Evolutionary conservation across 2,329 filamentous ascomycete genomes (phyloP).

Genomic region (Pyricularia sp.): DNA sequence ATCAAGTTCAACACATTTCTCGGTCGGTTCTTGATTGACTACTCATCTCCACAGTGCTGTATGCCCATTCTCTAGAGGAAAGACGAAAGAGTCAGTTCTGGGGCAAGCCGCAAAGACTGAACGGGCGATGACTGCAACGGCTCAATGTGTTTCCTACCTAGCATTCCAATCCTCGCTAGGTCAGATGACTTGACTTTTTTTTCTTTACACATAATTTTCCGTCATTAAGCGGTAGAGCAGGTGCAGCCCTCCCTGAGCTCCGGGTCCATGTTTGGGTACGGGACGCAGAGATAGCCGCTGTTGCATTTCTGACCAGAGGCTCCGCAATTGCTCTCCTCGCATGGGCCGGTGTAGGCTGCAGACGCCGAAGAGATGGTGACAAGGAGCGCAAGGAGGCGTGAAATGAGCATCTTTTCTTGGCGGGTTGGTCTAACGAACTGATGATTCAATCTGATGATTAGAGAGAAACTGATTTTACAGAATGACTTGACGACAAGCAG

Average conservation of each 20-base stretch:
- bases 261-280: not conserved
- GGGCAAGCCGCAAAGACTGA: not conserved
- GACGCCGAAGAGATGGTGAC: not conserved
- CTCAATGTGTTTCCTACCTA: not conserved
- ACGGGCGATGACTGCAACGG: not conserved
- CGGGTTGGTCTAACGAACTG: not conserved
- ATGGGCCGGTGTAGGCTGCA: not conserved
- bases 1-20: not conserved
- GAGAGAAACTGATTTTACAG: not conserved
- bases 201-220: not conserved
- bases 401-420: not conserved
- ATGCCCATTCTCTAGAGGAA: not conserved
- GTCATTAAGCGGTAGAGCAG: not conserved
- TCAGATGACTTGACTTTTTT: not conserved
- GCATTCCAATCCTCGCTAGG: not conserved
- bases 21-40: not conserved
- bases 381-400: not conserved
- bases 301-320: not conserved
- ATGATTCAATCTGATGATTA: not conserved
- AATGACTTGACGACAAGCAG: not conserved
- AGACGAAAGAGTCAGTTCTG: not conserved
- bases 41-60: not conserved
- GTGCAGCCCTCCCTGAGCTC: conserved; percentile 1
- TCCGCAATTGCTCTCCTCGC: not conserved
- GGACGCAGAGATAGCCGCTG: not conserved